Evolutionary conservation across 2,329 filamentous ascomycete genomes (phyloP).

Genomic region (Phaeosphaeriaceae sp.): DNA sequence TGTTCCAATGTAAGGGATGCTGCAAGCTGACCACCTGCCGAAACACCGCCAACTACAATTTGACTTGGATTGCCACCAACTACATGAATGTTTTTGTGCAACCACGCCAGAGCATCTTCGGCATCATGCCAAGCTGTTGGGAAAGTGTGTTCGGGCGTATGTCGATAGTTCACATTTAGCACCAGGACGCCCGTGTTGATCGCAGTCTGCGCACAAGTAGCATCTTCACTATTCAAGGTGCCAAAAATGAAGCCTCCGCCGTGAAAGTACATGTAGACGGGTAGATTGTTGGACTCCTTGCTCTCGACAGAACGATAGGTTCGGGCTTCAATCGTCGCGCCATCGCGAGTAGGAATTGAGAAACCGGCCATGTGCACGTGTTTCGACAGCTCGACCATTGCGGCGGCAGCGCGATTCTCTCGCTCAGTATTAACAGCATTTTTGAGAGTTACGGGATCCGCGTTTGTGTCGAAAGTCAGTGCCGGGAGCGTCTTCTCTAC

Average conservation of each 20-base stretch:
- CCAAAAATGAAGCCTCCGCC: slow-evolving; percentile 66
- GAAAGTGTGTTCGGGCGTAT: slow-evolving; percentile 61
- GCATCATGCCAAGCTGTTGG: slow-evolving; percentile 62
- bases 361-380: slow-evolving; percentile 29
- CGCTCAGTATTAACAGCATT: slow-evolving; percentile 30
- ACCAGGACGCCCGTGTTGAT: slow-evolving; percentile 53
- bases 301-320: slow-evolving; percentile 53
- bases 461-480: slow-evolving; percentile 25
- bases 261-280: slow-evolving; percentile 58
- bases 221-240: slow-evolving; percentile 60
- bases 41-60: slow-evolving; percentile 59
- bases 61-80: slow-evolving; percentile 51
- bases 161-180: slow-evolving; percentile 64
- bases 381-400: slow-evolving; percentile 27
- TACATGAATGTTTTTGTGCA: slow-evolving; percentile 52
- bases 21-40: slow-evolving; percentile 59
- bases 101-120: slow-evolving; percentile 63
- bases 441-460: slow-evolving; percentile 20
- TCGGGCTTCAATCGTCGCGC: slow-evolving; percentile 52
- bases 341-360: slow-evolving; percentile 54
- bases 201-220: slow-evolving; percentile 57
- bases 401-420: slow-evolving; percentile 25
- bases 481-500: slow-evolving; percentile 37
- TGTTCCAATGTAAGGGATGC: slow-evolving; percentile 54
- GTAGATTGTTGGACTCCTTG: slow-evolving; percentile 48